phyloP scores from a whole-genome alignment of 2,329 filamentous ascomycete genomes.

The Bipolaris gigantea region DNA sequence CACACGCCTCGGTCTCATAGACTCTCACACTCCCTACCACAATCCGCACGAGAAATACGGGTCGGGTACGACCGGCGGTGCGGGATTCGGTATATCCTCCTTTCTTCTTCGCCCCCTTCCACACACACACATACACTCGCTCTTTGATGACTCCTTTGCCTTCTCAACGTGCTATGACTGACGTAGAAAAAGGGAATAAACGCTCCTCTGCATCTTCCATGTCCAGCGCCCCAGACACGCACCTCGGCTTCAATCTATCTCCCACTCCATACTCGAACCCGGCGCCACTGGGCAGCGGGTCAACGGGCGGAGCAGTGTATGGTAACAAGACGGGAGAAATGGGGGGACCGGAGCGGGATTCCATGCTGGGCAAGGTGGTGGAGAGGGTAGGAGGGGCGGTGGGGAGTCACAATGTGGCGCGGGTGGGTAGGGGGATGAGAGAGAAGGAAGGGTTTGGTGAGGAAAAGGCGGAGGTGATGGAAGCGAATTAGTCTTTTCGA shows the following conservation, averaged over 20 bases:
- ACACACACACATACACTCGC: background rate
- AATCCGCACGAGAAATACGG: slow-evolving; percentile 36
- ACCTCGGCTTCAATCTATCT: slow-evolving; percentile 26
- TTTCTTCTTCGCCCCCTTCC: background rate
- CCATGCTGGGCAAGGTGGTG: slow-evolving; percentile 59
- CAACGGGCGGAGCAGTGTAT: slow-evolving; percentile 42
- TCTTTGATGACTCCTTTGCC: no score
- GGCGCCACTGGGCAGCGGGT: slow-evolving; percentile 35
- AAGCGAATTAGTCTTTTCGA: background rate
- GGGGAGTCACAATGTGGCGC: slow-evolving; percentile 51
- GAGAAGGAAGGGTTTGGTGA: slow-evolving; percentile 31
- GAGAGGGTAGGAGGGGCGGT: slow-evolving; percentile 60
- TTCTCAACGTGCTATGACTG: no score
- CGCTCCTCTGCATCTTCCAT: slow-evolving; percentile 15
- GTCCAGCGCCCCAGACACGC: slow-evolving; percentile 2
- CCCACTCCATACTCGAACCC: slow-evolving; percentile 30
- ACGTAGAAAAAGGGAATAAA: slow-evolving; percentile 44
- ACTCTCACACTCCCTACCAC: slow-evolving; percentile 33
- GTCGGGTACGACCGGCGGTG: slow-evolving; percentile 37
- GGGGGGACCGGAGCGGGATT: slow-evolving; percentile 40
- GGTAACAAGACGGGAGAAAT: slow-evolving; percentile 46
- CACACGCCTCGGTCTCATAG: slow-evolving; percentile 33
- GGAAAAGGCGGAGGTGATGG: background rate
- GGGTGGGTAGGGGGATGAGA: slow-evolving; percentile 57
- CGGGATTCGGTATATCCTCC: slow-evolving; percentile 31